A percentile compares a stretch with the other conserved stretches of the same genome.
Conservation (phyloP, 345 rosid genomes). For the Cardamine resedifolia region DNA sequence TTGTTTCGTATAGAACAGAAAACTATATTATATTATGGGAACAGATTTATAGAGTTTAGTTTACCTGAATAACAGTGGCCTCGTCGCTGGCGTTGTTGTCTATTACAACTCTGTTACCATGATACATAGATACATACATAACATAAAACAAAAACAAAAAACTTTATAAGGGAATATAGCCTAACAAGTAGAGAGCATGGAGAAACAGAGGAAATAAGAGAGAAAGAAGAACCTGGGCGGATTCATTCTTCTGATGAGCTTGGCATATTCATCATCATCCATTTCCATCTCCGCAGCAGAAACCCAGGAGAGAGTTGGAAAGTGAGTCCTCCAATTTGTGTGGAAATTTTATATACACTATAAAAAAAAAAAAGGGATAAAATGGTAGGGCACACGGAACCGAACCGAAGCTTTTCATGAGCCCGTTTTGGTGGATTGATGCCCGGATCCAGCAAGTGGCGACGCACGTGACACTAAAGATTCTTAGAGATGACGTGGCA, state of each 20-base stretch:
- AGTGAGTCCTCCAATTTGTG: conserved; percentile 7
- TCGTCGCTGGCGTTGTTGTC: conserved; percentile 64
- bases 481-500: conserved; percentile 24
- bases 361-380: not conserved
- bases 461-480: conserved; percentile 30
- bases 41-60: not conserved
- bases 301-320: not conserved
- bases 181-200: not conserved
- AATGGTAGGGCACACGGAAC: not conserved
- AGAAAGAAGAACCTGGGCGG: conserved; percentile 59
- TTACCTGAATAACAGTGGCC: conserved; percentile 79
- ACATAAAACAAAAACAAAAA: not conserved
- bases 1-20: not conserved
- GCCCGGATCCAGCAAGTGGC: conserved; percentile 12
- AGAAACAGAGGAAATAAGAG: not conserved
- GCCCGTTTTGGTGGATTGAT: conserved; percentile 12
- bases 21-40: not conserved
- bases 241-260: conserved; percentile 87
- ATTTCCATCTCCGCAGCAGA: conserved; percentile 36
- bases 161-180: not conserved
- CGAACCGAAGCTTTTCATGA: not conserved
- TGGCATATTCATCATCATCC: conserved; percentile 80
- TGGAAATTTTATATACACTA: not conserved
- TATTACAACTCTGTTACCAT: conserved; percentile 67
- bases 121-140: conserved; percentile 7